Evolutionary conservation across 2,329 filamentous ascomycete genomes (phyloP).

Genomic region (Monilinia laxa): DNA sequence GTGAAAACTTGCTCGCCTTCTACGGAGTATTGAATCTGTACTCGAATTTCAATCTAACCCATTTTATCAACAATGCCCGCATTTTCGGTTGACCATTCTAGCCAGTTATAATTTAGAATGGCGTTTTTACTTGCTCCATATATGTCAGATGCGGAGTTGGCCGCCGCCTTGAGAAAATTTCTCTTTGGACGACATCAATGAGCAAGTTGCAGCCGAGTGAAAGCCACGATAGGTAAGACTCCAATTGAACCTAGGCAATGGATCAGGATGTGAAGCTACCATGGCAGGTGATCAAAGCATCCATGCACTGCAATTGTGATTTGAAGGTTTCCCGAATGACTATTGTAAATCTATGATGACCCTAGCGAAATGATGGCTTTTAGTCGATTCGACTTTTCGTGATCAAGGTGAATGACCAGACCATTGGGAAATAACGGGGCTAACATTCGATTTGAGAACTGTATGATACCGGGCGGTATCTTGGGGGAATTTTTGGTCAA

Average conservation of each 20-base stretch:
- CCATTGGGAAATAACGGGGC: slow-evolving; percentile 1
- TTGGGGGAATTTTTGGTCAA: slow-evolving; percentile 3
- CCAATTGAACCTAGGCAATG: slow-evolving; percentile 23
- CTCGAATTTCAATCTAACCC: slow-evolving; percentile 1
- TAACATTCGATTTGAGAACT: background rate
- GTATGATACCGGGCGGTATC: background rate
- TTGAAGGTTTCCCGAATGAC: slow-evolving; percentile 12
- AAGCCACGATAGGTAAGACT: slow-evolving; percentile 24
- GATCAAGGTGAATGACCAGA: slow-evolving; percentile 17
- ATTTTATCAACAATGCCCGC: slow-evolving; percentile 1
- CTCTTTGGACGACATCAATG: slow-evolving; percentile 16
- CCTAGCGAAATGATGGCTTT: slow-evolving; percentile 11
- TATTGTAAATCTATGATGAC: slow-evolving; percentile 4
- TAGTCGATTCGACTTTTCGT: background rate
- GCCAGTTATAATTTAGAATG: slow-evolving; percentile 5
- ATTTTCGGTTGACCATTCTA: background rate
- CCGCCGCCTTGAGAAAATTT: slow-evolving; percentile 16
- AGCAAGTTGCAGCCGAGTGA: slow-evolving; percentile 20
- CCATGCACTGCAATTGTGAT: slow-evolving; percentile 19
- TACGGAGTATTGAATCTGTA: background rate
- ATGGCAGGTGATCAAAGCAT: slow-evolving; percentile 24
- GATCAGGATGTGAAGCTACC: slow-evolving; percentile 15
- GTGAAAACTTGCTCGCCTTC: slow-evolving; percentile 7
- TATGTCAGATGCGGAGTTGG: slow-evolving; percentile 20
- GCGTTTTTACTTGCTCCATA: slow-evolving; percentile 3